A percentile compares a stretch with the other conserved stretches of the same genome.
Conservation (phyloP, 1,284 basidiomycete genomes). For the Austropuccinia psidii region DNA sequence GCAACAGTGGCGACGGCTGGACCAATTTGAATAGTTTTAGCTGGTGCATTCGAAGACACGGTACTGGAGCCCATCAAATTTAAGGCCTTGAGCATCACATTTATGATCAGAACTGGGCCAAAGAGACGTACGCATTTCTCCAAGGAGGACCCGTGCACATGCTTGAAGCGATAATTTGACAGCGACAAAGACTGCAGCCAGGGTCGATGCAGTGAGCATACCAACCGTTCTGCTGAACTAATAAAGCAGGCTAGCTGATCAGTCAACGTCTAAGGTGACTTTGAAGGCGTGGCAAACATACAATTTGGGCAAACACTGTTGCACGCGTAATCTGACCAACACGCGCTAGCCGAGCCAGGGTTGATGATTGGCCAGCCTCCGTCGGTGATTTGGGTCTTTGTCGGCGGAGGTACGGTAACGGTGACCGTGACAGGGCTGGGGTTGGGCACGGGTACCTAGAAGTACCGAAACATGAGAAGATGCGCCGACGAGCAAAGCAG, state of each 20-base stretch:
- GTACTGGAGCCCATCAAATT: not conserved
- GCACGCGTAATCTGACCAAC: constrained; percentile 33
- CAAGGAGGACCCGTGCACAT: constrained; percentile 24
- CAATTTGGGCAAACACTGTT: constrained; percentile 35
- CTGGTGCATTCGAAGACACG: constrained; percentile 8
- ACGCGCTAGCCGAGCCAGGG: constrained; percentile 14
- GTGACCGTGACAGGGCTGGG: constrained; percentile 24
- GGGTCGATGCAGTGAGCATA: constrained; percentile 33
- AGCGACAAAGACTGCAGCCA: constrained; percentile 26
- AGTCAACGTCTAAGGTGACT: not conserved
- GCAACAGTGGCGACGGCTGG: constrained; percentile 29
- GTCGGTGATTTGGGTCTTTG: constrained; percentile 2
- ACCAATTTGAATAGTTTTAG: constrained; percentile 7
- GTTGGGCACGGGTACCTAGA: not conserved
- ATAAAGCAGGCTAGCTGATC: not conserved
- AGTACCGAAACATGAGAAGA: not conserved
- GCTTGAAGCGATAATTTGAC: constrained; percentile 21
- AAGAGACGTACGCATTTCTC: constrained; percentile 20
- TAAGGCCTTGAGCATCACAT: not conserved
- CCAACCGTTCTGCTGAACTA: constrained; percentile 36
- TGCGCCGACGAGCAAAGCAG: not conserved
- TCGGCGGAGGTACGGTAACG: constrained; percentile 29
- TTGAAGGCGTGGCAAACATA: not conserved
- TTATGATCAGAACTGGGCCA: not conserved
- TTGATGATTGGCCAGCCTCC: constrained; percentile 34